Conservation (phyloP, 306 rosid species). For the Hippophae rhamnoides region DNA sequence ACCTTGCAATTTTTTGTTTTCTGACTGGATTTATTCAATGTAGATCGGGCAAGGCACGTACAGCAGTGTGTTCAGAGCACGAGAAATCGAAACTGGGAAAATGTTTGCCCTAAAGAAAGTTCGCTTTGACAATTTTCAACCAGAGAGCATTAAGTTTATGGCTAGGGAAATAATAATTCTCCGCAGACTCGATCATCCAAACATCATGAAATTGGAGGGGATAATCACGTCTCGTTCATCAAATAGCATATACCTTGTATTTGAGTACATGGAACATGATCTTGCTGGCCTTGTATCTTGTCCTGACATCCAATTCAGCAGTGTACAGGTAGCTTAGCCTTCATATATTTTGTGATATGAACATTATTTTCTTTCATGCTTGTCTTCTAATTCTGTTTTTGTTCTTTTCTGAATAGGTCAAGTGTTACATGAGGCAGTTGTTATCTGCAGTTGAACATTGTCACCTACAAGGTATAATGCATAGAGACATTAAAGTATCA, state of each 20-base stretch:
- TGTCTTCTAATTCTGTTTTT: neutral
- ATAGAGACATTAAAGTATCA: constrained; percentile 82
- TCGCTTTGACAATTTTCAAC: constrained; percentile 78
- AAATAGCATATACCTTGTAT: constrained; percentile 88
- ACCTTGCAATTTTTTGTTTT: neutral
- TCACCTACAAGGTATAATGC: constrained; percentile 85
- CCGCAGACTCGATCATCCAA: constrained; percentile 91
- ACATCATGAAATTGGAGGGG: constrained; percentile 89
- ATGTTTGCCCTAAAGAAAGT: constrained; percentile 91
- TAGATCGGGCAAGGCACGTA: constrained; percentile 99
- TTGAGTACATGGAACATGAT: constrained; percentile 99
- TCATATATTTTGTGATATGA: no score
- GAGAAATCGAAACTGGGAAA: constrained; percentile 71
- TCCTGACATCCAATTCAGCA: constrained; percentile 55
- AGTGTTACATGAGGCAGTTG: constrained; percentile 93
- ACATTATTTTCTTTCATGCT: neutral
- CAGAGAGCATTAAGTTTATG: constrained; percentile 93
- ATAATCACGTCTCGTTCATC: constrained; percentile 66
- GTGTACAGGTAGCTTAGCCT: constrained; percentile 38
- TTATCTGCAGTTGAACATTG: constrained; percentile 94
- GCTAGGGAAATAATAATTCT: constrained; percentile 85
- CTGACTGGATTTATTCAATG: neutral
- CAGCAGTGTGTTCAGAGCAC: constrained; percentile 91
- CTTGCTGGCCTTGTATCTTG: constrained; percentile 85
- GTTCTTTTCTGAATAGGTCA: constrained; percentile 38